Percentiles rank a stretch among this genome's conserved stretches.
These are phyloP conservation scores for Talaromyces islandicus DNA, from an alignment of 2,329 filamentous ascomycete species.

Conservation along the genomic window DNA sequence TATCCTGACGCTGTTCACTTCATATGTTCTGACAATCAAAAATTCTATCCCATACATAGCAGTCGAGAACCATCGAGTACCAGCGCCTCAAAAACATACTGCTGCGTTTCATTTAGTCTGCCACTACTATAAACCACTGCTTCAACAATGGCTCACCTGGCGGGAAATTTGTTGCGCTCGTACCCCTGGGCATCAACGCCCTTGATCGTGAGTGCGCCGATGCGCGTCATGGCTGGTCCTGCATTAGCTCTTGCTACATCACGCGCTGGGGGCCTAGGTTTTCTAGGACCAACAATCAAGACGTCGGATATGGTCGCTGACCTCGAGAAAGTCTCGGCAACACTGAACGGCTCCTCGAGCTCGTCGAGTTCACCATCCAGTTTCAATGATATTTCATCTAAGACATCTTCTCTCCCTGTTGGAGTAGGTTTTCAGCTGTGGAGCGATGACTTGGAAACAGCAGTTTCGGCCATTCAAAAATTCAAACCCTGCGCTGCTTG, in stretches of 20 bases:
- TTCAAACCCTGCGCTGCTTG: slow-evolving; percentile 37
- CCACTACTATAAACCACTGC: neutral
- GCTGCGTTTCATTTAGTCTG: neutral
- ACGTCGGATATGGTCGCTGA: slow-evolving; percentile 24
- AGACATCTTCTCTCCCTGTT: slow-evolving; percentile 24
- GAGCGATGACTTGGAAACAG: slow-evolving; percentile 29
- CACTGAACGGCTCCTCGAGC: slow-evolving; percentile 14
- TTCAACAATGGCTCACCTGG: slow-evolving; percentile 3
- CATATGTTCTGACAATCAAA: neutral
- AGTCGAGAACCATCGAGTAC: neutral
- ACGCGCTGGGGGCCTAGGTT: slow-evolving; percentile 47
- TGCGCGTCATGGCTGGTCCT: slow-evolving; percentile 59
- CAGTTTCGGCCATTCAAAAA: slow-evolving; percentile 24
- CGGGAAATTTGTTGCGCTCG: neutral
- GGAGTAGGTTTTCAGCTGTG: slow-evolving; percentile 40
- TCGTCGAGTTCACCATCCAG: neutral
- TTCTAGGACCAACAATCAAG: slow-evolving; percentile 54
- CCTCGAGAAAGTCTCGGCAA: slow-evolving; percentile 22
- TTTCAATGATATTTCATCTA: neutral
- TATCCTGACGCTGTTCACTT: neutral
- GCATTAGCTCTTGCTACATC: slow-evolving; percentile 58
- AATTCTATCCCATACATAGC: neutral
- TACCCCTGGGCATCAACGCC: slow-evolving; percentile 55
- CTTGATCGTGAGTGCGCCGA: slow-evolving; percentile 60
- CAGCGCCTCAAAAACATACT: neutral